Percentiles rank a stretch among this genome's conserved stretches.
phyloP scores from a whole-genome alignment of 2,329 filamentous ascomycete species.

The Leptoxyphium fumago region DNA sequence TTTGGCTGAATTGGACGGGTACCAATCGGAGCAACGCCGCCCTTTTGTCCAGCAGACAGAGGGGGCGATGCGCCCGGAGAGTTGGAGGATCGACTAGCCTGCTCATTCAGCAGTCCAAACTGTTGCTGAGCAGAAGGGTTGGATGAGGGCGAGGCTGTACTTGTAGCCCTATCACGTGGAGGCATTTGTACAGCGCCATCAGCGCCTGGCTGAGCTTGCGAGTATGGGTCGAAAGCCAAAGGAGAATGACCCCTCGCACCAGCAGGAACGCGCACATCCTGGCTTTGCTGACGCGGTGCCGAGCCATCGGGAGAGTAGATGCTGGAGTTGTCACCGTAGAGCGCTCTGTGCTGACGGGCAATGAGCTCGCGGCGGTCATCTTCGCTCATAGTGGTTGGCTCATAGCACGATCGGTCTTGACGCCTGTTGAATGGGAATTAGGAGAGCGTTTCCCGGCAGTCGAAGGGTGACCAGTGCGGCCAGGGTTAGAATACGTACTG shows the following conservation, averaged over 20 bases:
- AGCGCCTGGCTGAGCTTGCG: slow-evolving; percentile 35
- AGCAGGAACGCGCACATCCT: slow-evolving; percentile 48
- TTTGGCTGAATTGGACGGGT: slow-evolving; percentile 59
- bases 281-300: slow-evolving; percentile 47
- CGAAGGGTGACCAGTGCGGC: too few species aligned
- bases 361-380: slow-evolving; percentile 93
- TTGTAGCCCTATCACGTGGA: slow-evolving; percentile 39
- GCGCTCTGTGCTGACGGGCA: slow-evolving; percentile 81
- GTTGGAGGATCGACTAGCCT: slow-evolving; percentile 57
- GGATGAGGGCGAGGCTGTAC: slow-evolving; percentile 69
- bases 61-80: slow-evolving; percentile 75
- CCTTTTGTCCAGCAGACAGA: slow-evolving; percentile 40
- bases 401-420: slow-evolving; percentile 74
- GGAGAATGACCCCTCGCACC: slow-evolving; percentile 66
- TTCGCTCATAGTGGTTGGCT: slow-evolving; percentile 79
- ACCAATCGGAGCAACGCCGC: slow-evolving; percentile 78
- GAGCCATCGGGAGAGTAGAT: slow-evolving; percentile 62
- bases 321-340: slow-evolving; percentile 63
- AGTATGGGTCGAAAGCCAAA: slow-evolving; percentile 59
- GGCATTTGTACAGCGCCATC: slow-evolving; percentile 38
- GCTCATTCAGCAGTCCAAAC: slow-evolving; percentile 29
- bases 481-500: slow-evolving; percentile 62
- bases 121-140: slow-evolving; percentile 36
- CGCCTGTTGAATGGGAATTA: slow-evolving; percentile 44
- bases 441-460: too few species aligned